A percentile compares a stretch with the other conserved stretches of the same genome.
These are phyloP conservation scores for Sechiopsis laciniata DNA, from an alignment of 306 rosid species.

Conservation along the genomic window DNA sequence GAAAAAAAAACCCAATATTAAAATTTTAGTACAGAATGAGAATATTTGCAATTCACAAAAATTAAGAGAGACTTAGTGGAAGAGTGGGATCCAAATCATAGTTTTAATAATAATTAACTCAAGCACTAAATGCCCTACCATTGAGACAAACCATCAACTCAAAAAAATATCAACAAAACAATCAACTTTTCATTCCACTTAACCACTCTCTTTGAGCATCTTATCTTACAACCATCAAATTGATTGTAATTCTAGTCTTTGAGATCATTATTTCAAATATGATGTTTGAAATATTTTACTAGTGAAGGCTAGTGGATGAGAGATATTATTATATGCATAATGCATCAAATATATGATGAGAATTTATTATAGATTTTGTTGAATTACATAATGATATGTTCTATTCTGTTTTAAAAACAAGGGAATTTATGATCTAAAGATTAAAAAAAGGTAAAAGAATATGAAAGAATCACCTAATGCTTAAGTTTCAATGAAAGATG, in stretches of 20 bases:
- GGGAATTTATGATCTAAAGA: background rate
- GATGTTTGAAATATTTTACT: background rate
- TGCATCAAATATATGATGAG: background rate
- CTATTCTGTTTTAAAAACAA: background rate
- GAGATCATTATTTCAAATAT: background rate
- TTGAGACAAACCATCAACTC: background rate
- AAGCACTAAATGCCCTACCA: background rate
- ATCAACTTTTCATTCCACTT: background rate
- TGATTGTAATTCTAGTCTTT: background rate
- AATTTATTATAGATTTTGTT: background rate
- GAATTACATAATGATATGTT: background rate
- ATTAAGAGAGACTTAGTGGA: background rate
- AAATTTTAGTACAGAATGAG: background rate
- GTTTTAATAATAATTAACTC: background rate
- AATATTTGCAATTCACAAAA: background rate
- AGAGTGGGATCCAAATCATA: constrained; percentile 8
- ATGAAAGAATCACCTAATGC: background rate
- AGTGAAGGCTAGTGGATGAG: background rate
- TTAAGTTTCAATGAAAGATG: background rate
- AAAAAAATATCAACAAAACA: background rate
- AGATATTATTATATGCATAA: too few relatives aligned
- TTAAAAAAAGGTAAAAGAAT: background rate
- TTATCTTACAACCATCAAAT: background rate
- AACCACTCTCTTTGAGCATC: background rate
- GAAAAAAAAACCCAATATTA: background rate